These are phyloP conservation scores for Solanum chmielewskii DNA, from an alignment of 257 asterid species.

Conservation along the genomic window DNA sequence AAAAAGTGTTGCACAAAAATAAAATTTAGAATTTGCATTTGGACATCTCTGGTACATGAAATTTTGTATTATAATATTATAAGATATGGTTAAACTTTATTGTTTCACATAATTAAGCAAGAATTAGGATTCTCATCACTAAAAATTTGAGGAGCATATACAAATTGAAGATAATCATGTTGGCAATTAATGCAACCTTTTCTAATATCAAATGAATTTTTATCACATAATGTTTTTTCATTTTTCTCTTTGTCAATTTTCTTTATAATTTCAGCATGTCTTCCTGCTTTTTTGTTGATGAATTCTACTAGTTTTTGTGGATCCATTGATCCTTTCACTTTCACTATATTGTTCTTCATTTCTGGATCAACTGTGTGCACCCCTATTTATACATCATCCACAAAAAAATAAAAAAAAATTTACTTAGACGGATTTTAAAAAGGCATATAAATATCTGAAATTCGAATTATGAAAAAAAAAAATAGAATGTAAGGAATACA, in stretches of 20 bases:
- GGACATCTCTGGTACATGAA: not conserved
- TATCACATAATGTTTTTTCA: not conserved
- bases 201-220: not conserved
- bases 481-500: no score
- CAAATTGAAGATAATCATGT: constrained; percentile 1
- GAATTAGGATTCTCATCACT: constrained; percentile 80
- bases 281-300: constrained; percentile 36
- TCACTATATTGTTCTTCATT: constrained; percentile 37
- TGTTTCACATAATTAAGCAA: constrained; percentile 34
- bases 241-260: not conserved
- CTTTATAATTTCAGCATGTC: constrained; percentile 35
- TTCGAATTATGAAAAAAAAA: not conserved
- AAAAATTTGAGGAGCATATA: constrained; percentile 47
- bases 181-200: not conserved
- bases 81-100: not conserved
- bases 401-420: not conserved
- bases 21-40: not conserved
- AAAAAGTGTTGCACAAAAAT: not conserved
- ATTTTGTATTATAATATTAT: not conserved
- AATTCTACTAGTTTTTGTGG: constrained; percentile 40
- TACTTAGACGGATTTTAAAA: not conserved
- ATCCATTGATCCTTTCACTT: constrained; percentile 61
- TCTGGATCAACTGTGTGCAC: constrained; percentile 48
- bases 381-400: constrained; percentile 22
- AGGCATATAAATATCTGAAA: no score